Evolutionary conservation across 148 eudicot species (phyloP).

Genomic region (Rhododendron ovatum): DNA sequence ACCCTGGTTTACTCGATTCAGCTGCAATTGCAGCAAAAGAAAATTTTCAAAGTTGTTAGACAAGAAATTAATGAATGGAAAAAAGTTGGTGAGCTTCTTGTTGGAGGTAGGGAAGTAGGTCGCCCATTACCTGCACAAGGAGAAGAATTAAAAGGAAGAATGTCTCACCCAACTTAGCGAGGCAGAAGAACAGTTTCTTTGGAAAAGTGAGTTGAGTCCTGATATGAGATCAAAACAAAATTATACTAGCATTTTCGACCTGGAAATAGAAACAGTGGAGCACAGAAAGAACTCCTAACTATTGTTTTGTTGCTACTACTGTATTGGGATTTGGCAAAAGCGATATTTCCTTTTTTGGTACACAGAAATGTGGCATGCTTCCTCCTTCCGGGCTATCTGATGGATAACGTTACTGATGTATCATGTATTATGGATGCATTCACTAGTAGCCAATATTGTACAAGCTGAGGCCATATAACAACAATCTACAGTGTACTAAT

Average conservation of each 20-base stretch:
- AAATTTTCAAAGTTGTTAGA: background rate
- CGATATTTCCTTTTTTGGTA: background rate
- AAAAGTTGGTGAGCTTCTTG: background rate
- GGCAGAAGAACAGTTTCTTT: slow-evolving; percentile 25
- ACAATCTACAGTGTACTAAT: background rate
- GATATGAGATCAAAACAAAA: background rate
- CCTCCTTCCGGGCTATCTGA: background rate
- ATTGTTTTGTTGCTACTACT: background rate
- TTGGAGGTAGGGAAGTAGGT: background rate
- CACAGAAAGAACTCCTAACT: background rate
- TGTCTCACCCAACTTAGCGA: slow-evolving; percentile 33
- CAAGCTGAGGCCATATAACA: background rate
- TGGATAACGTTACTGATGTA: background rate
- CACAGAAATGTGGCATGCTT: background rate
- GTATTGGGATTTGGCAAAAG: background rate
- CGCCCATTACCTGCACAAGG: background rate
- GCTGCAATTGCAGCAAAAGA: slow-evolving; percentile 21
- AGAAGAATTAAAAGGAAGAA: background rate
- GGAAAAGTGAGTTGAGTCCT: slow-evolving; percentile 29
- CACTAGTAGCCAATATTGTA: background rate
- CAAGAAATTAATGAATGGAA: background rate
- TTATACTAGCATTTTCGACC: background rate
- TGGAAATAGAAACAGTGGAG: background rate
- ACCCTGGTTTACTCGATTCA: slow-evolving; percentile 37
- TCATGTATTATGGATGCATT: background rate